Percentiles rank a stretch among this genome's conserved stretches.
Evolutionary conservation across 768 basidiomycete species (phyloP).

Genomic region (Hemileccinum impolitum): DNA sequence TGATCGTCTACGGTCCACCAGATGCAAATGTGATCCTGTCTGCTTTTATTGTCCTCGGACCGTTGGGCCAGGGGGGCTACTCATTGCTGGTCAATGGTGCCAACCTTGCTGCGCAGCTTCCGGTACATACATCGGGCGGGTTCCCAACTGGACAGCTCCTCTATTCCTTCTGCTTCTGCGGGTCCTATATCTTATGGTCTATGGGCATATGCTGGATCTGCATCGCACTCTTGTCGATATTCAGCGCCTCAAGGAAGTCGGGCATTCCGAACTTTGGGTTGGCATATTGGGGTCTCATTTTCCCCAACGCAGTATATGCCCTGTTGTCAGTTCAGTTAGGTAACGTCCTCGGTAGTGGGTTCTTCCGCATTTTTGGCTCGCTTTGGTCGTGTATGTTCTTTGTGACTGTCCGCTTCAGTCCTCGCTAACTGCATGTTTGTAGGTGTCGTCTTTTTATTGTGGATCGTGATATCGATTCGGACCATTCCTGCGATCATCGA

Average conservation of each 20-base stretch:
- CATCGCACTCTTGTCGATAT: slow-evolving; percentile 42
- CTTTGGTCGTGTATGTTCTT: slow-evolving; percentile 46
- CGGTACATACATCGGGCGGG: slow-evolving; percentile 26
- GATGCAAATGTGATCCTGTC: slow-evolving; percentile 39
- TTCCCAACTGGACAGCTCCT: slow-evolving; percentile 42
- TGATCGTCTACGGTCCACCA: slow-evolving; percentile 41
- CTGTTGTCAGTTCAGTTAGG: slow-evolving; percentile 50
- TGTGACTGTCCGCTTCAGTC: background rate
- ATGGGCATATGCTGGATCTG: slow-evolving; percentile 52
- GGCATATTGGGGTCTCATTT: slow-evolving; percentile 53
- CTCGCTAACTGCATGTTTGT: background rate
- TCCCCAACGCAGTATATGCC: slow-evolving; percentile 54
- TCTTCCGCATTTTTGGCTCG: slow-evolving; percentile 52
- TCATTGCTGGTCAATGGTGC: slow-evolving; percentile 41
- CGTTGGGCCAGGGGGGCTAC: slow-evolving; percentile 51
- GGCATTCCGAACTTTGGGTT: slow-evolving; percentile 41
- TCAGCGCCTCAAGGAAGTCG: slow-evolving; percentile 29
- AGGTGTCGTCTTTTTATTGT: slow-evolving; percentile 43
- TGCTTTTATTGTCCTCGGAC: slow-evolving; percentile 49
- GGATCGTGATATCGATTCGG: slow-evolving; percentile 39
- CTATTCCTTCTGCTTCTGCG: slow-evolving; percentile 43
- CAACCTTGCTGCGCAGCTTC: slow-evolving; percentile 34
- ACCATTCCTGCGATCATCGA: slow-evolving; percentile 45
- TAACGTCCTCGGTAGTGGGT: slow-evolving; percentile 43
- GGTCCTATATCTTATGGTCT: slow-evolving; percentile 50